Conservation (phyloP, 2,329 filamentous ascomycete species). For the Monilinia aucupariae region DNA sequence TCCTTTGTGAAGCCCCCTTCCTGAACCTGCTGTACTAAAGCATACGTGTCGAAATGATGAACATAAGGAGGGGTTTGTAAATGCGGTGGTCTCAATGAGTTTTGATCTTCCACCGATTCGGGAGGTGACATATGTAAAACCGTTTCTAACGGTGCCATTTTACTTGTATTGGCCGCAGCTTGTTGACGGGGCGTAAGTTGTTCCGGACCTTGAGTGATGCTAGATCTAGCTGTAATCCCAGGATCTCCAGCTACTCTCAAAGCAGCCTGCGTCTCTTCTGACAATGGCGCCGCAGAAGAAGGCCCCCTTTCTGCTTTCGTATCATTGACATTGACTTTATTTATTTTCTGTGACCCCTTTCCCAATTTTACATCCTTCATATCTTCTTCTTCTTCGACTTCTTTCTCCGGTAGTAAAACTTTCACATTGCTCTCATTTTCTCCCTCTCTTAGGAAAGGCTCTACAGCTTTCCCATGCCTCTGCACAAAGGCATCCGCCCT, state of each 20-base stretch:
- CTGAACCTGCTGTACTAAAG: conserved; percentile 74
- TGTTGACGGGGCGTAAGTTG: conserved; percentile 23
- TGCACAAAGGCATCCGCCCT: conserved; percentile 45
- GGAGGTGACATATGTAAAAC: conserved; percentile 45
- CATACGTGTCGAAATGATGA: conserved; percentile 95
- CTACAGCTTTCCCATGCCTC: conserved; percentile 57
- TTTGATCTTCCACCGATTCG: conserved; percentile 35
- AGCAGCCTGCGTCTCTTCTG: conserved; percentile 29
- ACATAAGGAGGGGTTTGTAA: conserved; percentile 73
- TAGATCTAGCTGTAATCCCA: conserved; percentile 1
- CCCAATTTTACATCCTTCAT: conserved; percentile 2
- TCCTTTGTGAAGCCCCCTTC: conserved; percentile 63
- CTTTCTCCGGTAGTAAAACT: conserved; percentile 19
- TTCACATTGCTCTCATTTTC: conserved; percentile 29
- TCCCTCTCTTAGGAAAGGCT: conserved; percentile 41
- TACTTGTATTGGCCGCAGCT: conserved; percentile 35
- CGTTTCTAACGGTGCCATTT: conserved; percentile 45
- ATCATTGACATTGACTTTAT: not conserved
- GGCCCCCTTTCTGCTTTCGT: conserved; percentile 9
- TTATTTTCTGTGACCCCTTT: conserved; percentile 10
- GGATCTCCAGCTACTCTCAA: conserved; percentile 26
- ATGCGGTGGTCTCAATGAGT: conserved; percentile 54
- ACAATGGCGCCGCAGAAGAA: conserved; percentile 26
- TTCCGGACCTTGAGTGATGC: conserved; percentile 12
- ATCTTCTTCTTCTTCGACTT: conserved; percentile 17